Evolutionary conservation across 139 green algal species (phyloP), one percentile per base, ranked within the genome.

Genomic region (Chlamydomonas sp.): DNA sequence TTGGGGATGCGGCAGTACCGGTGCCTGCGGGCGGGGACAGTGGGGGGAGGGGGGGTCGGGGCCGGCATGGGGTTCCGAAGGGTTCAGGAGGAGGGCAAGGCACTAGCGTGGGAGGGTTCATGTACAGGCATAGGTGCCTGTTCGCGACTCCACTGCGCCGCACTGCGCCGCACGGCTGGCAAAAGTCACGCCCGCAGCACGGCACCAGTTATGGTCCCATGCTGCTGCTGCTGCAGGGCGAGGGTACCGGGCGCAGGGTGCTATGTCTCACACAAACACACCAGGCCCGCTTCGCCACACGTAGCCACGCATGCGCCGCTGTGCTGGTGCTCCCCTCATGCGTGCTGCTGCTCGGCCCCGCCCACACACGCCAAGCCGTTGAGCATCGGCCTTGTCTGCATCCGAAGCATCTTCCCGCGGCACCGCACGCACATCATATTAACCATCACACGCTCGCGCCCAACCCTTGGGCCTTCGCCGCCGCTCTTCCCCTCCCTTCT

Each of bases 1-100:
- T 80, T 82, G 1, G 89, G 82, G n/a, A 90, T 78, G 66, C 69
- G 79, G 16, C 57, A 62, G 80, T 91, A 92, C 4, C 93, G 91
- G 62, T 90, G 80, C 90, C 90, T 92, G 80, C 68, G 31, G 20
- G n/a, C 63, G 8, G 60, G 1, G 31, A 10, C 67, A 1, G 17
- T n/a, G 61, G 1, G 63, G 60, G 57, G 3, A 64, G 58, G 4
- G 58, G 58, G 9, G 58, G 1, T 66, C 18, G 2, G 69, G 2
- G 69, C 18, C 4, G 18, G 16, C 18, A 57, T 76, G 69, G 3
- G 17, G 3, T 5, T 4, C 2, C 18, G 3, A 57, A 4, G 2
- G 18, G 18, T 57, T 18, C 18, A 4, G 69, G 18, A 8, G 17
- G 17, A 3, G 5, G 6, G 4, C 2, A 5, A 10, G 2, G 49